A percentile compares a stretch with the other conserved stretches of the same genome.
Conservation (phyloP, 208 protist genomes). For the Leishmania tarentolae region DNA sequence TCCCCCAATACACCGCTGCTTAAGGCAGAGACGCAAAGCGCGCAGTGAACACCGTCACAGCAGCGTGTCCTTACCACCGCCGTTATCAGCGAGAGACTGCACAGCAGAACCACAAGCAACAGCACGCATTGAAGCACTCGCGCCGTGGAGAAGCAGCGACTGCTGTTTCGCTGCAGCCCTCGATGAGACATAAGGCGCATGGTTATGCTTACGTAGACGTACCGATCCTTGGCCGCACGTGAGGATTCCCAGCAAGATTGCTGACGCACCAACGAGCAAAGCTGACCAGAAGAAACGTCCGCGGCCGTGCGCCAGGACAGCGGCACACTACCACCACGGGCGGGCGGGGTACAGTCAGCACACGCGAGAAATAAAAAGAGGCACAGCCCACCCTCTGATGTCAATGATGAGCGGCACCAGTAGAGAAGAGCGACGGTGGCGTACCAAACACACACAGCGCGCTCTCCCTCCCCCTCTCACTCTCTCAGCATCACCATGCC, state of each 20-base stretch:
- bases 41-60: no score
- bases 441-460: not conserved
- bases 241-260: not conserved
- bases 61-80: no score
- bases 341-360: not conserved
- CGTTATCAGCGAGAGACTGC: no score
- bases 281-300: not conserved
- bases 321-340: not conserved
- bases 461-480: not conserved
- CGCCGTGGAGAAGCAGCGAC: no score
- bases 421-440: not conserved
- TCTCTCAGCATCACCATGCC: not conserved
- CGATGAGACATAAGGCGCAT: no score
- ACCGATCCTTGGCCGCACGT: not conserved
- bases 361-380: not conserved
- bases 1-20: no score
- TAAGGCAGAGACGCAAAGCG: no score
- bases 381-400: not conserved
- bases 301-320: not conserved
- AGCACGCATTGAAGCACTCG: no score
- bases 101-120: no score
- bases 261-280: not conserved
- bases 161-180: no score
- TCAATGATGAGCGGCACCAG: not conserved
- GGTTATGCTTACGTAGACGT: no score